Base-by-base conservation (phyloP, 2,329 filamentous ascomycete genomes). In the Stromatinia cepivora region DNA sequence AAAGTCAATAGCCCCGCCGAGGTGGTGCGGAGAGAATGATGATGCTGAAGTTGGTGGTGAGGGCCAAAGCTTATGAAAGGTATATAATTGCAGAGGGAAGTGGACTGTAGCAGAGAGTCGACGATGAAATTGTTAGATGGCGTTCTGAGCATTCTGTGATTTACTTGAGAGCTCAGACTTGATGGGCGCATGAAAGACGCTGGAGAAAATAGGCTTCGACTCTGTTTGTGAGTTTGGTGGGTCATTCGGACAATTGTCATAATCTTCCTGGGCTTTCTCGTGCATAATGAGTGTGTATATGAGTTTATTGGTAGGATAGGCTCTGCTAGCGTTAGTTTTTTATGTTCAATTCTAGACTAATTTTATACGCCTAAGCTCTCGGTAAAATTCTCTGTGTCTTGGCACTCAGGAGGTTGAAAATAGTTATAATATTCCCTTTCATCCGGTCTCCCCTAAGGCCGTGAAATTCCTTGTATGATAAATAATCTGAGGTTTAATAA, bases 381-480 rank as follows among this genome's bases (percentile, higher is more conserved):
- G 58, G 42, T 46, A 22, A 48, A 46, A n/a, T 2, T 10, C 7
- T 22, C 3, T 0, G 34, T 4, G 42, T 34, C 42, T 62, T 17
- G 28, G 11, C 42, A 48, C 17, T 34, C 20, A 59, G 39, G 25
- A 31, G 13, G 1, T 17, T 5, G 3, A 5, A 3, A 5, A 42
- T 25, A 10, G 22, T 36, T 50, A 11, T 10, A 46, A 48, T 8
- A 39, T 48, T 34, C 1, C 31, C 8, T 31, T 15, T 71, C 70
- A 62, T 74, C 72, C 8, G 58, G 69, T 28, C 72, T 71, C 36
- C 72, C 67, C 57, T n/a, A 74, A 46, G 4, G 50, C 22, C 45
- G 25, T 67, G 17, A 74, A 73, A 64, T 74, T 70, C 0, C 72
- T 71, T 13, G 73, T 73, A 63, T 72, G 72, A 70, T 72, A 74